Base-by-base conservation (phyloP, 2,329 filamentous ascomycete genomes). In the Teratosphaeria destructans region DNA sequence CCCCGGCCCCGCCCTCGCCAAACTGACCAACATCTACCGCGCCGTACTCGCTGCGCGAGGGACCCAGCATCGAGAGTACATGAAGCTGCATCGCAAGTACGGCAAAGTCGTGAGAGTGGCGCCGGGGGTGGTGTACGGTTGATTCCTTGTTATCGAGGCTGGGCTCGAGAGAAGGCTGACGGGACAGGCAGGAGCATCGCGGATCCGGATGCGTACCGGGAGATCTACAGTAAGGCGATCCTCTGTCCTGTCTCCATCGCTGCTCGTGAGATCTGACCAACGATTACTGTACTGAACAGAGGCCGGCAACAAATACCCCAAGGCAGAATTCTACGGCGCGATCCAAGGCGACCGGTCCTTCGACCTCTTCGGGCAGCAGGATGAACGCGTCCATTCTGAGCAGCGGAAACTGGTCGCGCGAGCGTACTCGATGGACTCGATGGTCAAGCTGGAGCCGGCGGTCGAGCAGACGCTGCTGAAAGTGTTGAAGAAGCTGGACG, bases 381-480 rank as follows among this genome's bases (percentile, higher is more conserved):
- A 73, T 47, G 72, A 74, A 57, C 62, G 61, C 29, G 61, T 74
- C n/a, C 75, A 77, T 62, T 63, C 64, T 11, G 64, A 65, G 26
- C 66, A 72, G 61, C 68, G 67, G 52, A 70, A 67, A 56, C 65
- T 70, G 39, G 72, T 70, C 59, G 71, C 59, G 16, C 63, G 70
- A 16, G 70, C 70, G 16, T 76, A 74, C 57, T 66, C 68, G 14
- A 70, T 72, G 70, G 72, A 70, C 23, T 64, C 67, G 3, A 62
- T 76, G 59, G 72, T 68, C 53, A 68, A 74, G 16, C 62, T 76
- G 16, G 74, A 76, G 61, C 61, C 67, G 0, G 74, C 74, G 27
- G 73, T 77, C 6, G 71, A 77, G 61, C 66, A 70, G 14, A 70
- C 70, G 8, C 64, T 74, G 29, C 58, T 67, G 0, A 49, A 70